Base-by-base conservation (phyloP, 2,329 filamentous ascomycete genomes). In the Zelopaecilomyces penicillatus region DNA sequence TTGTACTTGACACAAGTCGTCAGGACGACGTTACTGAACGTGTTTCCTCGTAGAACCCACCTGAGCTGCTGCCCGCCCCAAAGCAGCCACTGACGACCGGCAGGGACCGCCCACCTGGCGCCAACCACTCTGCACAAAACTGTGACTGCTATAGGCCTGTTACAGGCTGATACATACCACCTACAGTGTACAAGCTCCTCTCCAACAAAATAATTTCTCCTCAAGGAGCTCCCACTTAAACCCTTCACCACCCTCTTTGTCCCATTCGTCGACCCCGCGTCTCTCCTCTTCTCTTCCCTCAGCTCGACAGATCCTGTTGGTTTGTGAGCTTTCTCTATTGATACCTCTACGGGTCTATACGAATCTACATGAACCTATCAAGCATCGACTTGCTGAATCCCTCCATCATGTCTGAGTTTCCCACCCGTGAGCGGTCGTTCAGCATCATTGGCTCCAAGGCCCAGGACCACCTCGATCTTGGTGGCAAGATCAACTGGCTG, bases 391-490 rank as follows among this genome's bases (percentile, higher is more conserved):
- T 34, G 12, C 32, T 34, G 9, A 34, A 9, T 30, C n/a, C 37
- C 39, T 37, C 47, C 51, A 60, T 48, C 51, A 66, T 67, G 62
- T 48, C 62, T 52, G 55, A 59, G 49, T 54, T 52, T 45, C 51
- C 47, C 40, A 52, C 52, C 48, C 61, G 59, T 49, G 58, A 59
- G 42, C 60, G 58, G 42, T 54, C 58, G 45, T 57, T 63, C 50
- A 66, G 64, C 64, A 65, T 62, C 62, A 76, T 78, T 70, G 69
- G 73, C 57, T 69, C 72, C 46, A 85, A 82, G 63, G 84, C 89
- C 66, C 78, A 93, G 65, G 87, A 94, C 67, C 89, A 95, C 71
- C 82, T 95, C 65, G 79, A 80, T 64, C 81, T 85, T 63, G 83
- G 86, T 66, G 77, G 78, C 62, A 77, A 76, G 67, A 78, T 83